A percentile compares a stretch with the other conserved stretches of the same genome.
These are phyloP conservation scores for Musa acuminata DNA, from an alignment of 176 grass and related monocot species.

Conservation along the genomic window DNA sequence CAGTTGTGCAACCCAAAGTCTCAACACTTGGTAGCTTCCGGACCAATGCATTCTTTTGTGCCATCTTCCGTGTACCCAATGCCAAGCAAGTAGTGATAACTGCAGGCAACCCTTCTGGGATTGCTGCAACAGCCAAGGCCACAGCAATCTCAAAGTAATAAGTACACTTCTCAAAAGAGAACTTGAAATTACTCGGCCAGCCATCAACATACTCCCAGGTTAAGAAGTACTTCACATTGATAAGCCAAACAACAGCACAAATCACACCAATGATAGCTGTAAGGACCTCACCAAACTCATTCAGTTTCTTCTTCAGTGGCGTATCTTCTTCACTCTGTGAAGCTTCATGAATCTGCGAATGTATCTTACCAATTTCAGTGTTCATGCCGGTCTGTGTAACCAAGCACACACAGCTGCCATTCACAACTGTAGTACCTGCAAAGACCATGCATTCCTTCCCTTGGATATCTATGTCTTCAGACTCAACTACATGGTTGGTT, in stretches of 20 bases:
- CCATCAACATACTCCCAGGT: conserved; percentile 45
- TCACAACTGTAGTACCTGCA: conserved; percentile 71
- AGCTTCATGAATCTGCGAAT: conserved; percentile 84
- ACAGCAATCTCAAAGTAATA: conserved; percentile 99
- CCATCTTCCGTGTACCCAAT: conserved; percentile 91
- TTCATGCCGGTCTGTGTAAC: conserved; percentile 70
- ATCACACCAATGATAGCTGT: conserved; percentile 83
- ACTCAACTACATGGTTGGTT: conserved; percentile 33
- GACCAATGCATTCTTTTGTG: conserved; percentile 83
- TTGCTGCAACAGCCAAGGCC: conserved; percentile 77
- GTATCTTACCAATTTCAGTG: conserved; percentile 92
- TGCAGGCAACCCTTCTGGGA: conserved; percentile 75
- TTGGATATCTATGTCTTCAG: conserved; percentile 65
- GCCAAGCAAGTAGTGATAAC: conserved; percentile 94
- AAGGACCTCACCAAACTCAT: conserved; percentile 76
- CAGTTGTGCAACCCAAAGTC: conserved; percentile 89
- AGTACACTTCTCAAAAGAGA: conserved; percentile 93
- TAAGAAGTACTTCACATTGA: conserved; percentile 93
- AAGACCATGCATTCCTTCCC: conserved; percentile 92
- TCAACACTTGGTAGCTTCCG: conserved; percentile 90
- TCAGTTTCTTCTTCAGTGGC: conserved; percentile 89
- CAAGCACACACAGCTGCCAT: conserved; percentile 68
- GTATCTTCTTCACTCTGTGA: conserved; percentile 83
- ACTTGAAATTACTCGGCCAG: conserved; percentile 56
- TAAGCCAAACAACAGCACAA: conserved; percentile 76